phyloP scores from a whole-genome alignment of 2,329 filamentous ascomycete genomes.

The Akanthomyces uredinophilus region DNA sequence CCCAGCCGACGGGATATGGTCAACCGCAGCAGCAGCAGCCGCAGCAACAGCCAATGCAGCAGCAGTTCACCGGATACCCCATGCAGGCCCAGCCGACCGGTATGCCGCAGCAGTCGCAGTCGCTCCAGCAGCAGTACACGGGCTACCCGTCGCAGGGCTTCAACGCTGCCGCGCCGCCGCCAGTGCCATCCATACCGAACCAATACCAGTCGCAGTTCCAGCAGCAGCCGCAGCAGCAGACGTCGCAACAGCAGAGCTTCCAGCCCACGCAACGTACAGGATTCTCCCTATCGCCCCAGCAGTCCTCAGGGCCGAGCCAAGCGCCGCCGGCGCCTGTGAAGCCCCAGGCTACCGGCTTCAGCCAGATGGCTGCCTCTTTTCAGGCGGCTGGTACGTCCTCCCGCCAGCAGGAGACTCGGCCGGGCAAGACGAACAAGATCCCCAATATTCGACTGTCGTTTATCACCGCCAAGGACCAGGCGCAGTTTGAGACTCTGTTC shows the following conservation, averaged over 20 bases:
- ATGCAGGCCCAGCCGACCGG: constrained; percentile 41
- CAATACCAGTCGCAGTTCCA: constrained; percentile 57
- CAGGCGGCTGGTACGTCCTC: constrained; percentile 42
- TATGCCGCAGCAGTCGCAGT: constrained; percentile 42
- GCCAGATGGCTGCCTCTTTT: constrained; percentile 63
- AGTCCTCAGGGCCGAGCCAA: constrained; percentile 41
- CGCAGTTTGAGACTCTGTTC: constrained; percentile 96
- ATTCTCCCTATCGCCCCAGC: constrained; percentile 46
- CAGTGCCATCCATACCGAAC: constrained; percentile 54
- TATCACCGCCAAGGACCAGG: constrained; percentile 89
- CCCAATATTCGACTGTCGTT: constrained; percentile 93
- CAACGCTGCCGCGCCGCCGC: constrained; percentile 42
- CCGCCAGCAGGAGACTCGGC: constrained; percentile 40
- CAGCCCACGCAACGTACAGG: constrained; percentile 40
- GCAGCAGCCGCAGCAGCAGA: constrained; percentile 40
- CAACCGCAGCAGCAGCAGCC: constrained; percentile 45
- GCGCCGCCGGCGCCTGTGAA: constrained; percentile 57
- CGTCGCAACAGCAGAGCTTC: constrained; percentile 33
- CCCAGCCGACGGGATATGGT: constrained; percentile 57
- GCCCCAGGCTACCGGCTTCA: constrained; percentile 61
- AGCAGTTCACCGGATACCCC: constrained; percentile 58
- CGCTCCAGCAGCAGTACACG: constrained; percentile 45
- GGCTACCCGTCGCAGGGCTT: constrained; percentile 22
- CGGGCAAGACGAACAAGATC: constrained; percentile 65
- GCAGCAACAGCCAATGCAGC: constrained; percentile 42